Percentiles rank a stretch among this genome's conserved stretches.
These are phyloP conservation scores for Naganishia randhawae DNA, from an alignment of 768 basidiomycete genomes.

Conservation along the genomic window DNA sequence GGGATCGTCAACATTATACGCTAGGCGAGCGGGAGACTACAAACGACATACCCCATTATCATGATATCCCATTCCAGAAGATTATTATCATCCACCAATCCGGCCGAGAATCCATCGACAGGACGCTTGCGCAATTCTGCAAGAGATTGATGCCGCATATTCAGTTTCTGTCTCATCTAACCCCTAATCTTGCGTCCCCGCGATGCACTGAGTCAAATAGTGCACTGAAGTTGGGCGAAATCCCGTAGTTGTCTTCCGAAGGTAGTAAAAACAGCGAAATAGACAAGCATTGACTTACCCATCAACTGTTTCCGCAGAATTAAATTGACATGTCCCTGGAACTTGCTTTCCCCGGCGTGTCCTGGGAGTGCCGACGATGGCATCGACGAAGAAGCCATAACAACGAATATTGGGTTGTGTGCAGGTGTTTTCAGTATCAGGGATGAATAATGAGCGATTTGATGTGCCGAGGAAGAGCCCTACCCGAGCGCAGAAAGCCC, in stretches of 20 bases:
- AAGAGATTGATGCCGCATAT: neutral
- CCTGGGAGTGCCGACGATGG: too few relatives aligned
- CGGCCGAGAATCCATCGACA: conserved; percentile 96
- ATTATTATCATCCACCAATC: conserved; percentile 90
- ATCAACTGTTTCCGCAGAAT: conserved; percentile 46
- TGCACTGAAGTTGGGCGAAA: neutral
- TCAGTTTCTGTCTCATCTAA: neutral
- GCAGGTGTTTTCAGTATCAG: too few relatives aligned
- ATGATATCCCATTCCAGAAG: conserved; percentile 95
- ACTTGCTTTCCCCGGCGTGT: too few relatives aligned
- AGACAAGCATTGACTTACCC: too few relatives aligned
- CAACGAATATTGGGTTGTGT: too few relatives aligned
- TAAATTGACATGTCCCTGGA: conserved; percentile 26
- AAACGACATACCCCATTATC: conserved; percentile 71
- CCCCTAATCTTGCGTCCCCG: neutral
- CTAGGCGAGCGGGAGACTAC: neutral
- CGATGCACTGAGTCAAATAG: neutral
- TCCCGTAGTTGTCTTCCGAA: neutral
- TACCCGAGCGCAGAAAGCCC: too few relatives aligned
- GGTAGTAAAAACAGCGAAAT: too few relatives aligned
- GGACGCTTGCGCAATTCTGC: conserved; percentile 84
- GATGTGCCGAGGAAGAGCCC: too few relatives aligned
- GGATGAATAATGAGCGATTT: too few relatives aligned
- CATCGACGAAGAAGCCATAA: too few relatives aligned
- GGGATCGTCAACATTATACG: neutral